Base-by-base conservation (phyloP, 2,329 filamentous ascomycete genomes). In the Monilinia vaccinii-corymbosi region DNA sequence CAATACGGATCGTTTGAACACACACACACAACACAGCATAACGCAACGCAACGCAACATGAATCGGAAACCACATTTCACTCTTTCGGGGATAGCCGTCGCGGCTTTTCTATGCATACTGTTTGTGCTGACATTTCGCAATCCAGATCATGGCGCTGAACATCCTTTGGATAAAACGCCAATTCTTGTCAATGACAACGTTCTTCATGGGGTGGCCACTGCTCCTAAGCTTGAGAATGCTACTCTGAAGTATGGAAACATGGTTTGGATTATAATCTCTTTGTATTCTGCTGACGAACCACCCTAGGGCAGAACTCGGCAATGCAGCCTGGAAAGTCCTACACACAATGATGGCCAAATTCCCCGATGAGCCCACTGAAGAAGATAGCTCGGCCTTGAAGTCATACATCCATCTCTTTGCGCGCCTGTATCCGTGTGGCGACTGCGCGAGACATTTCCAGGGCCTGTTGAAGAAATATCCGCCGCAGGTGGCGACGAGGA, bases 211-310 rank as follows among this genome's bases (percentile, higher is more conserved):
- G 83, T 83, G 59, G 86, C 85, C 4, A 93, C 91, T 68, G 89
- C 89, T 55, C 86, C 88, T 1, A 91, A 90, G 74, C 77, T 94
- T 57, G 89, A 89, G 70, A 94, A 94, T 74, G 88, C 87, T 62
- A 94, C 89, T 8, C 77, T 84, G 58, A 94, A 93, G 85, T 87
- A 77, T 70, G 40, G 25, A 31, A n/a, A n/a, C n/a, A 4, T 28
- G 4, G 36, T 28, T 44, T 21, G 2, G 38, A 51, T 36, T 14
- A 46, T 25, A 18, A 42, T n/a, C 8, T 36, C 11, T 14, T 32
- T 28, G 40, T 45, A 44, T 53, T 34, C 64, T 68, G 50, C 66
- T 53, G 31, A 50, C 32, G 28, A 16, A 52, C 34, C 36, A n/a
- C n/a, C 18, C 25, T 14, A 74, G 73, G 69, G 71, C 73, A 67